Evolutionary conservation across 345 rosid species (phyloP), one percentile per base, ranked within the genome.

Genomic region (Melaleuca alternifolia): DNA sequence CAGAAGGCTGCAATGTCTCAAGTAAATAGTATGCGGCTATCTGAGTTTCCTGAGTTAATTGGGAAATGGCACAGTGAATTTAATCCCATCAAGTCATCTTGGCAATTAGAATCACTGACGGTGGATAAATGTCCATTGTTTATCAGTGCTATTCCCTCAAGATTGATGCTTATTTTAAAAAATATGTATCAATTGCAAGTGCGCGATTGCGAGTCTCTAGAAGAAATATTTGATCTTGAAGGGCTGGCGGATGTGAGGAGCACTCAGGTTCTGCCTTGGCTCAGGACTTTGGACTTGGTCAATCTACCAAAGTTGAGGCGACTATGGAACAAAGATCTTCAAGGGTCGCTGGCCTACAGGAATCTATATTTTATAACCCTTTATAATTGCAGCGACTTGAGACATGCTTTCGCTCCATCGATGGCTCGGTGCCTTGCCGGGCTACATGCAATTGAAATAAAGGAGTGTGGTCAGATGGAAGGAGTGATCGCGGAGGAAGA

Each of bases 211-310:
- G 11, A 65, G 44, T 65, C 11, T 1, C 44, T 65, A 15, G 76
- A 62, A 62, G 44, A 62, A 62, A 33, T 62, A 30, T 62, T 62
- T 0, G 20, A 62, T 30, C 23, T 30, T 62, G 10, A 62, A 62
- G 76, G 76, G 6, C 0, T 15, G 6, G 5, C 0, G 76, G 11
- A 0, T 7, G 3, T 7, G 0, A 10, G 0, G 30, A 62, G 11
- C 6, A 30, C 21, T 1, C 11, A 1, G 10, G 3, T 62, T 3
- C 41, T 41, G 3, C 41, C 41, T 41, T 4, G 4, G 7, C 14
- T 52, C 0, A 0, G 5, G 7, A 1, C 0, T 52, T 52, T 52
- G 21, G 7, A 52, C 7, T 59, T 59, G 16, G 5, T 59, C 6
- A 59, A 26, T 59, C 16, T 59, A 26, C 65, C 65, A 11, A 59